These are phyloP conservation scores for Paracamarosporium sp. DNA, from an alignment of 2,329 filamentous ascomycete genomes.

Conservation along the genomic window DNA sequence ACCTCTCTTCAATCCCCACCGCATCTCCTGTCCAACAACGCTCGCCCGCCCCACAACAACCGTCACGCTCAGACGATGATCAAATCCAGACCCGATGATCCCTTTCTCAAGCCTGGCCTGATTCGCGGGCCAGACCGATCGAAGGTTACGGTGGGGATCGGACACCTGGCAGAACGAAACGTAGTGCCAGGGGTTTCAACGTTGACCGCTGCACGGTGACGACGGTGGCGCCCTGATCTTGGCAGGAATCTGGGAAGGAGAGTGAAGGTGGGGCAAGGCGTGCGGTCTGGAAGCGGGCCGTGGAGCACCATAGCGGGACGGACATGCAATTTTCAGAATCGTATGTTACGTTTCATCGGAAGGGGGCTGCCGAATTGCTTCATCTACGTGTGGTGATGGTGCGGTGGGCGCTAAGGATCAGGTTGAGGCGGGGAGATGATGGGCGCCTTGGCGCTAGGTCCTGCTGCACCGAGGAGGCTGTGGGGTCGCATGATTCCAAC, in stretches of 20 bases:
- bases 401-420: too few species aligned
- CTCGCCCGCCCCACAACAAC: neutral
- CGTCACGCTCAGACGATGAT: neutral
- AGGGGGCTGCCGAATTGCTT: neutral
- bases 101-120: neutral
- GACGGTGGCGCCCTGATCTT: slow-evolving; percentile 6
- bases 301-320: too few species aligned
- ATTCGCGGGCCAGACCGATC: slow-evolving; percentile 12
- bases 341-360: too few species aligned
- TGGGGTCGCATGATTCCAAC: too few species aligned
- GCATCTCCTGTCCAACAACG: neutral
- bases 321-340: too few species aligned
- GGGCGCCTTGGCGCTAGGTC: too few species aligned
- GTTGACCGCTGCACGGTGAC: slow-evolving; percentile 18
- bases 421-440: too few species aligned
- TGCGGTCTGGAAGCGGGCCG: neutral
- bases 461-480: too few species aligned
- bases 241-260: neutral
- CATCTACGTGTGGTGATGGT: too few species aligned
- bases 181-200: neutral
- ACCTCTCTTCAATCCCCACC: neutral
- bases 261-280: neutral
- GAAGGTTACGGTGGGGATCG: slow-evolving; percentile 16
- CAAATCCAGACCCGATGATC: slow-evolving; percentile 10
- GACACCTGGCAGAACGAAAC: neutral